Conservation (phyloP, 2,329 filamentous ascomycete genomes). For the Chaetomiaceae sp. region DNA sequence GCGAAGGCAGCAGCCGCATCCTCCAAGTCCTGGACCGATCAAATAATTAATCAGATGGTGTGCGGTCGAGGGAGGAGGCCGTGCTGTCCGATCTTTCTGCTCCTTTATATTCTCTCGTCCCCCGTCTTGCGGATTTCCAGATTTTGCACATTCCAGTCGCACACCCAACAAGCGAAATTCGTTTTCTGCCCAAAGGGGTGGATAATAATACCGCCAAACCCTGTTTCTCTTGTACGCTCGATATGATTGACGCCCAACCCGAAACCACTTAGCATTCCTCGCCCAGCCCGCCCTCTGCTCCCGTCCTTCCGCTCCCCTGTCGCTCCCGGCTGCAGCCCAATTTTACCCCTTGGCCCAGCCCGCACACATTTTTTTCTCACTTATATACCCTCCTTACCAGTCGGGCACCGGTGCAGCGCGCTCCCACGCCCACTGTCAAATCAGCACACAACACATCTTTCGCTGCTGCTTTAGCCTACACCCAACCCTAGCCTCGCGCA, state of each 20-base stretch:
- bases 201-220: not conserved
- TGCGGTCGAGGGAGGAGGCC: not conserved
- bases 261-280: slow-evolving; percentile 20
- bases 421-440: slow-evolving; percentile 29
- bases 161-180: slow-evolving; percentile 23
- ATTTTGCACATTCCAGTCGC: not conserved
- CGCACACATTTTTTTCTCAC: slow-evolving; percentile 23
- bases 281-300: slow-evolving; percentile 21
- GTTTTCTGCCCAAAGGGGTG: slow-evolving; percentile 18
- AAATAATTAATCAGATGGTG: slow-evolving; percentile 6
- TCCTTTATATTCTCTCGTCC: slow-evolving; percentile 5
- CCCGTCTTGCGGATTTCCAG: not conserved
- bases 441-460: slow-evolving; percentile 33
- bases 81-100: not conserved
- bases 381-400: slow-evolving; percentile 27
- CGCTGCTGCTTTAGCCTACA: slow-evolving; percentile 25
- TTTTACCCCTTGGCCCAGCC: slow-evolving; percentile 16
- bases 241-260: slow-evolving; percentile 27
- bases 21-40: slow-evolving; percentile 10
- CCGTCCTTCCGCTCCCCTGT: slow-evolving; percentile 20
- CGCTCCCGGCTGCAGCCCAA: slow-evolving; percentile 13
- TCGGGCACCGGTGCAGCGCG: slow-evolving; percentile 34
- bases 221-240: slow-evolving; percentile 3
- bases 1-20: slow-evolving; percentile 24
- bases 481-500: slow-evolving; percentile 17